Evolutionary conservation across 768 basidiomycete species (phyloP), one percentile per base, ranked within the genome.

Genomic region (Tephrocybe sp.): DNA sequence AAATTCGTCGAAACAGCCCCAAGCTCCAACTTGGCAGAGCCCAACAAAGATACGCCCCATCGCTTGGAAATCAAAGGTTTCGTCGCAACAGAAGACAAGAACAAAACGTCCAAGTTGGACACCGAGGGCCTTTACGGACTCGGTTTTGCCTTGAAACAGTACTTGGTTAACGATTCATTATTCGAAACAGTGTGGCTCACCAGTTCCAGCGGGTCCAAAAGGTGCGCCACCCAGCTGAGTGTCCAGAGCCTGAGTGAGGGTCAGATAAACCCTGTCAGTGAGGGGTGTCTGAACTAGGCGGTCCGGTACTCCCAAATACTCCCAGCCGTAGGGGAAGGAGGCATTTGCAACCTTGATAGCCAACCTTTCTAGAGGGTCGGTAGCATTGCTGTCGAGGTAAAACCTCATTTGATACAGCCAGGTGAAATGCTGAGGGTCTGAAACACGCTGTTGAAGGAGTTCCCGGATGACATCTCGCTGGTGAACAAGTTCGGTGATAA

Each of bases 31-130:
- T 75, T 97, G 94, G 70, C 97, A 99, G 12, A 99, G 80, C 44
- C 97, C 97, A 59, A 98, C 86, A 64, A 99, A 99, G 59, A 99
- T 98, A 55, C 97, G 90, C 55, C 97, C 97, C 97, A 99, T 98
- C 1, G 97, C 97, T 65, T 98, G 94, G 77, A 98, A 98, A 68
- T 99, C 97, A 68, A 99, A 98, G 0, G 91, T 97, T 67, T 99
- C 97, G 68, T 99, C 97, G 62, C 97, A 99, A 65, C 97, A 98
- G 73, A 99, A 99, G n/a, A 99, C 97, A 41, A 99, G 78, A n/a
- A 99, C 97, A 61, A 99, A 99, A 30, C 97, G 86, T 33, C 97
- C 97, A 4, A 99, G 83, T 60, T 97, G 94, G 2, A 97, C 92
- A 42, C 97, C 97, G 18, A 99, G 83, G 2, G 97, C 94, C 69